Base-by-base conservation (phyloP, 2,329 filamentous ascomycete species). In the Arachnopeziza araneosa region DNA sequence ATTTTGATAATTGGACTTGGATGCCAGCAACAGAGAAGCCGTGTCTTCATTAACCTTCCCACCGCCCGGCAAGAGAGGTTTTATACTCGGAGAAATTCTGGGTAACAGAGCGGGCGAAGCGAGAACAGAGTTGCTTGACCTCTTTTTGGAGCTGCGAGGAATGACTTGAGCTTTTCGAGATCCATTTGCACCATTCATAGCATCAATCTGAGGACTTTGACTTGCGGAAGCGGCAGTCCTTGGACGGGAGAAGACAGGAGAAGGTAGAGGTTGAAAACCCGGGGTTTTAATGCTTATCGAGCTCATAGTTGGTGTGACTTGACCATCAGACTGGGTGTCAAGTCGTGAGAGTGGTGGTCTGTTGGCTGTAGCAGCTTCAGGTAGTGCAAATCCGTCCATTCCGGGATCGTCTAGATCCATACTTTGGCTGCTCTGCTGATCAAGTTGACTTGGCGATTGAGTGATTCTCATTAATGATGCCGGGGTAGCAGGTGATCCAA, bases 1-100 rank as follows among this genome's bases (percentile, higher is more conserved):
- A 69, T 97, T 96, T 70, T 98, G 93, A 70, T 99, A 99, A 71
- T 99, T 99, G 1, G 93, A 98, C 73, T 98, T 98, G 19, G 90
- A 91, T 44, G 93, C 90, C 26, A 99, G 81, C 52, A 98, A 82
- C 26, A 91, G 82, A n/a, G 84, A 87, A 0, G 84, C 81, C 1
- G 83, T 80, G 66, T 85, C 83, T 65, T 86, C 84, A 4, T 78
- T 79, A 1, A 82, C 78, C 59, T 80, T 75, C 2, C 80, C 73
- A 10, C 76, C 80, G 24, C 76, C 87, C 22, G 92, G 91, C 53
- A 97, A 81, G 23, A 97, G 75, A 10, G 95, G 93, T 72, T 96
- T 96, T 73, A 99, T 96, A 73, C 86, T 96, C 2, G 93, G 95
- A 24, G 93, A 97, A 63, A 98, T 97, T 72, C 85, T 90, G 1